Percentiles rank a stretch among this genome's conserved stretches.
Conservation (phyloP, 768 basidiomycete genomes). For the Mycena rebaudengoi region DNA sequence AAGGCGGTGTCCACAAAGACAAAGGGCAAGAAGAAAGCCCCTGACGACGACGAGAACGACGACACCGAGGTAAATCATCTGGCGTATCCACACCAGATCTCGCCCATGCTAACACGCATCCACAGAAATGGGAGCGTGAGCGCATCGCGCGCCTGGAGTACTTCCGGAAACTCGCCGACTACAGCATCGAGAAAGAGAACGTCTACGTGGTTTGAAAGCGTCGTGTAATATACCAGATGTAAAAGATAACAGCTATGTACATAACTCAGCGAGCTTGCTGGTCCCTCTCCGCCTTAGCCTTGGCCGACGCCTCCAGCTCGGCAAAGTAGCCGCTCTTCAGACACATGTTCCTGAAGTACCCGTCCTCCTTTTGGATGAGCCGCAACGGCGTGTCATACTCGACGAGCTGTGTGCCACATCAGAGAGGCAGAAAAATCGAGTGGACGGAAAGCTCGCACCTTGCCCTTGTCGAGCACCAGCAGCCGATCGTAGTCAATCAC, state of each 20-base stretch:
- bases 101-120: not conserved
- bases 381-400: too few species aligned
- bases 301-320: too few species aligned
- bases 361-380: too few species aligned
- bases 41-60: constrained; percentile 12
- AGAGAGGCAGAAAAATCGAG: too few species aligned
- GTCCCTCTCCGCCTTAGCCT: too few species aligned
- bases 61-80: constrained; percentile 17
- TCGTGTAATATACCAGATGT: not conserved
- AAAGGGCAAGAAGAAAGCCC: constrained; percentile 22
- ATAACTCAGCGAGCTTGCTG: not conserved
- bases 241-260: not conserved
- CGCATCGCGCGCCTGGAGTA: constrained; percentile 63
- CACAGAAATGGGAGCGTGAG: constrained; percentile 52
- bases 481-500: constrained; percentile 66
- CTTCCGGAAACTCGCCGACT: constrained; percentile 60
- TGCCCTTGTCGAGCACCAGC: constrained; percentile 61
- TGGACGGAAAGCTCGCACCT: too few species aligned
- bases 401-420: too few species aligned
- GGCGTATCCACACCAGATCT: not conserved
- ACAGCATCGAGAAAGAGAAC: constrained; percentile 64
- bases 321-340: too few species aligned
- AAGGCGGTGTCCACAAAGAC: constrained; percentile 6
- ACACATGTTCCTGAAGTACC: too few species aligned
- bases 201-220: constrained; percentile 61